These are phyloP conservation scores for Lagenidium sp. DNA, from an alignment of 352 stramenopile species.

Conservation along the genomic window DNA sequence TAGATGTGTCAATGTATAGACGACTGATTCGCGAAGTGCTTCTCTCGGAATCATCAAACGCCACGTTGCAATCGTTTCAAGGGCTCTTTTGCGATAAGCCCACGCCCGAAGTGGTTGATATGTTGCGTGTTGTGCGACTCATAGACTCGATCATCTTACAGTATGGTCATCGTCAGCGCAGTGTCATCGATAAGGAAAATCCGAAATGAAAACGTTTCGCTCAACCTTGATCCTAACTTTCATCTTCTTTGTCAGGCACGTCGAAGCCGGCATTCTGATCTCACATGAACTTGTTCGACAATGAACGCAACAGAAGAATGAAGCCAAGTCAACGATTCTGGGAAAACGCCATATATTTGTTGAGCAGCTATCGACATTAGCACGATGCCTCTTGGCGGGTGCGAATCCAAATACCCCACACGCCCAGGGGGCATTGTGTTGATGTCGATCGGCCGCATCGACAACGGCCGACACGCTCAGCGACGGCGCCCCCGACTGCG, in stretches of 20 bases:
- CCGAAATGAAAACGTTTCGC: background rate
- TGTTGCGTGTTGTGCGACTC: slow-evolving; percentile 11
- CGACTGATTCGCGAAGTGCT: background rate
- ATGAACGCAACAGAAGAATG: background rate
- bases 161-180: slow-evolving; percentile 8
- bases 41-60: background rate
- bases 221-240: background rate
- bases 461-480: no score
- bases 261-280: background rate
- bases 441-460: no score
- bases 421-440: no score
- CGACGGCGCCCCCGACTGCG: slow-evolving; percentile 27
- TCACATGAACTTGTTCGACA: background rate
- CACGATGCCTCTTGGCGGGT: background rate
- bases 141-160: slow-evolving; percentile 10
- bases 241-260: background rate
- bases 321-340: background rate
- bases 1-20: background rate
- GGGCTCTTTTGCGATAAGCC: background rate
- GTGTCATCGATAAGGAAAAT: slow-evolving; percentile 4
- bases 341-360: background rate
- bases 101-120: background rate
- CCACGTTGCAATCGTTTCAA: background rate
- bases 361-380: background rate
- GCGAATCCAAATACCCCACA: no score